Evolutionary conservation across 1,284 basidiomycete species (phyloP).

Genomic region (Malassezia furfur): DNA sequence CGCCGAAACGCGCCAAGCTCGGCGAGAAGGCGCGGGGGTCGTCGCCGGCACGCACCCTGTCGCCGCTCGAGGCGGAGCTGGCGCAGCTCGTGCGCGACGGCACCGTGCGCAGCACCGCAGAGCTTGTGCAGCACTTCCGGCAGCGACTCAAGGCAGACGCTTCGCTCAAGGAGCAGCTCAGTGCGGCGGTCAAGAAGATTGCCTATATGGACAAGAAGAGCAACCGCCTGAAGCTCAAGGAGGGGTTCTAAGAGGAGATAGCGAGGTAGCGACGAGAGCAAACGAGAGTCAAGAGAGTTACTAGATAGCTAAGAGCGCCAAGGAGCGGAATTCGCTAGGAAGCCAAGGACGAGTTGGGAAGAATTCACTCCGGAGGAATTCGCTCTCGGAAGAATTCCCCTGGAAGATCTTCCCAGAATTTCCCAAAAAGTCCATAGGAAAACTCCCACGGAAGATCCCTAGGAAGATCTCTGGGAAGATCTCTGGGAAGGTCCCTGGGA

Average conservation of each 20-base stretch:
- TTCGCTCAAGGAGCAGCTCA: slow-evolving; percentile 35
- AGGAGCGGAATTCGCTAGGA: no score
- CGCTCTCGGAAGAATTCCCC: no score
- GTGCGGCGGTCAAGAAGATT: slow-evolving; percentile 32
- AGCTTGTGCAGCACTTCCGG: slow-evolving; percentile 37
- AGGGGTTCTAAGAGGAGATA: slow-evolving; percentile 16
- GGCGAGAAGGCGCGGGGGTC: neutral
- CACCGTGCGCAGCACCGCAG: slow-evolving; percentile 29
- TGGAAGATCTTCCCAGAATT: no score
- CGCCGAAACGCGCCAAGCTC: slow-evolving; percentile 4
- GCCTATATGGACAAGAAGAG: slow-evolving; percentile 39
- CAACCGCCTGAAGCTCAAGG: slow-evolving; percentile 36
- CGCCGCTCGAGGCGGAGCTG: slow-evolving; percentile 33
- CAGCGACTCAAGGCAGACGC: slow-evolving; percentile 36
- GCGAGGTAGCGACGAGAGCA: no score
- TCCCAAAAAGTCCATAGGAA: no score
- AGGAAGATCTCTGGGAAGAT: no score
- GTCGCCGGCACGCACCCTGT: slow-evolving; percentile 18
- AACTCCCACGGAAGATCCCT: no score
- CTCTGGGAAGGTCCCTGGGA: no score
- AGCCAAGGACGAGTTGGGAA: no score
- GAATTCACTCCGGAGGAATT: no score
- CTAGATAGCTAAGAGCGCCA: no score
- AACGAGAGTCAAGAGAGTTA: no score
- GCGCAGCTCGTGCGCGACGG: slow-evolving; percentile 30